Base-by-base conservation (phyloP, 306 rosid species). In the Mimosa pudica region DNA sequence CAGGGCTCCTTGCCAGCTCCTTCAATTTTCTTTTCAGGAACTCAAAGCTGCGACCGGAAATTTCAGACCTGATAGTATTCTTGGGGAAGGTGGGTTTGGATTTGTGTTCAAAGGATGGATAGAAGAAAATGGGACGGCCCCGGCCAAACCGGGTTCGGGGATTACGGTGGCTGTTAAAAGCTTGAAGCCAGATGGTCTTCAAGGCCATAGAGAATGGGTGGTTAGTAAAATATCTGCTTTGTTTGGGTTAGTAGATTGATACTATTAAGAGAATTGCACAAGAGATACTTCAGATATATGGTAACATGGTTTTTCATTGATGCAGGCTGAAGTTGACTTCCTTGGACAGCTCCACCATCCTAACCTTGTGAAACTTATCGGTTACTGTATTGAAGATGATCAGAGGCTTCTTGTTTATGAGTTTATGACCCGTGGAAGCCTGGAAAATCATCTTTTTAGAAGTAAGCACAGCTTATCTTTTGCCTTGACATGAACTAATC, bases 151-250 rank as follows among this genome's bases (percentile, higher is more conserved):
- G 0, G 98, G 98, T 13, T 87, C 98, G 2, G 98, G 98, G 58
- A 48, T 94, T 83, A 92, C 98, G 0, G 98, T 94, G 69, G 98
- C 98, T 70, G 97, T 94, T 64, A 94, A 94, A 88, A 94, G 93
- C 89, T 88, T 94, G 85, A 94, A 94, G 84, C 94, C 91, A 46
- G 98, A 94, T 80, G 98, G 97, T 62, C 98, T 94, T 70, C 98
- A 94, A 75, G 98, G 98, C 82, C 98, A 94, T 82, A 92, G 98
- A 91, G 98, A 94, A 91, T 94, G 98, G 98, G 90, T 92, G 97
- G 98, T 94, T 89, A 94, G 97, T 94, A 89, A 83, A 82, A 84
- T 89, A 86, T 92, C 84, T 88, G 87, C 88, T 80, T 90, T 90
- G 86, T 80, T 88, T 90, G 87, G 89, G 89, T 90, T 90, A 88